Evolutionary conservation across 495 filamentous ascomycete species (phyloP).

Genomic region (Neurospora sublineolata): DNA sequence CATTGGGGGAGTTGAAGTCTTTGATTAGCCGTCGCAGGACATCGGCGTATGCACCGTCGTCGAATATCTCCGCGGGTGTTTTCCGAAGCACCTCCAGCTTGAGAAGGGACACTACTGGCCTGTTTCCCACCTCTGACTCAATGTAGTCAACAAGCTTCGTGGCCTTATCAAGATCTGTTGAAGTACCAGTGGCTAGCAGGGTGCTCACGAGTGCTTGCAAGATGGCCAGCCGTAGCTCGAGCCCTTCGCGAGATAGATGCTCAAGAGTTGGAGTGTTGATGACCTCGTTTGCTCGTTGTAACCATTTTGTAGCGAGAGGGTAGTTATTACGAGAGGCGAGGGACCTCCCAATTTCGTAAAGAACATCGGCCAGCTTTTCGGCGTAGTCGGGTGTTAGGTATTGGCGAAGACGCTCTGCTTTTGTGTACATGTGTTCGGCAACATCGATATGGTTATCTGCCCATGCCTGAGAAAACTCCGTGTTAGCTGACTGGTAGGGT

Average conservation of each 20-base stretch:
- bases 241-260: constrained; percentile 43
- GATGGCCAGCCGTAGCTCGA: constrained; percentile 54
- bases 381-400: constrained; percentile 38
- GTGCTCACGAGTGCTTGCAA: constrained; percentile 49
- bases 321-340: constrained; percentile 42
- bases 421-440: constrained; percentile 65
- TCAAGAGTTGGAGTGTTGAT: constrained; percentile 46
- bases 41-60: constrained; percentile 37
- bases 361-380: constrained; percentile 57
- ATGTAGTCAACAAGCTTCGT: constrained; percentile 46
- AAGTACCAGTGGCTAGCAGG: constrained; percentile 33
- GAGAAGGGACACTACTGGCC: constrained; percentile 54
- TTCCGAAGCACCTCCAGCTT: constrained; percentile 51
- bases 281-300: constrained; percentile 54
- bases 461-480: constrained; percentile 48
- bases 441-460: constrained; percentile 57
- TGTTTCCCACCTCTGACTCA: constrained; percentile 48
- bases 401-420: constrained; percentile 31
- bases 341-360: constrained; percentile 61
- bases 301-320: constrained; percentile 53
- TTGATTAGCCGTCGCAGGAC: constrained; percentile 45
- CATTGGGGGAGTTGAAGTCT: constrained; percentile 44
- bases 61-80: constrained; percentile 34
- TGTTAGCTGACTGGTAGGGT: constrained; percentile 3
- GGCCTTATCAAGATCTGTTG: constrained; percentile 41